A percentile compares a stretch with the other conserved stretches of the same genome.
These are phyloP conservation scores for Fusarium cyanostomum DNA, from an alignment of 2,329 filamentous ascomycete species.

Conservation along the genomic window DNA sequence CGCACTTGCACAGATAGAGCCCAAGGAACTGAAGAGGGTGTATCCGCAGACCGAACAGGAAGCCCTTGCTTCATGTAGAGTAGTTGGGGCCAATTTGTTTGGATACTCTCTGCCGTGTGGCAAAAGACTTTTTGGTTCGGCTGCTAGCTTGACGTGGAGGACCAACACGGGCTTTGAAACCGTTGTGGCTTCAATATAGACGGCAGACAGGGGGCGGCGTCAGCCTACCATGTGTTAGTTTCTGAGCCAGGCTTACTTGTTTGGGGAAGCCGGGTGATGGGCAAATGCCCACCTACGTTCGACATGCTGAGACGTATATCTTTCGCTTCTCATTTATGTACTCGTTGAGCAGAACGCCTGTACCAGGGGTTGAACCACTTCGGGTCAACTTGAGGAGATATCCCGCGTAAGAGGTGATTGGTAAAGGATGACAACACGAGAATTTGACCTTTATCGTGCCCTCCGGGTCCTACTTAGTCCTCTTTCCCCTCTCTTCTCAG, in stretches of 20 bases:
- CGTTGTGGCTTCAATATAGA: slow-evolving; percentile 33
- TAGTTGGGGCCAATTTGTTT: slow-evolving; percentile 1
- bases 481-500: background rate
- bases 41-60: background rate
- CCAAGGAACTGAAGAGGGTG: too few species aligned
- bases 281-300: background rate
- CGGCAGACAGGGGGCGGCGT: slow-evolving; percentile 16
- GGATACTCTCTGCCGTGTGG: background rate
- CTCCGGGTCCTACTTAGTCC: background rate
- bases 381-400: background rate
- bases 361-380: background rate
- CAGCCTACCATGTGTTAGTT: slow-evolving; percentile 16
- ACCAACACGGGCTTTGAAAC: slow-evolving; percentile 15
- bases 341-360: background rate
- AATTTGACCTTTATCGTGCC: background rate
- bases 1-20: background rate
- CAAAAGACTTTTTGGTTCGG: slow-evolving; percentile 1
- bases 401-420: background rate
- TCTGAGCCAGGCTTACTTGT: slow-evolving; percentile 33
- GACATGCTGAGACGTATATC: slow-evolving; percentile 10
- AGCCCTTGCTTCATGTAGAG: background rate
- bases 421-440: background rate
- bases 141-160: slow-evolving; percentile 5
- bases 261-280: slow-evolving; percentile 38
- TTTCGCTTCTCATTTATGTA: background rate